Conservation (phyloP, 495 filamentous ascomycete species). For the Aspergillus funiculosus region DNA sequence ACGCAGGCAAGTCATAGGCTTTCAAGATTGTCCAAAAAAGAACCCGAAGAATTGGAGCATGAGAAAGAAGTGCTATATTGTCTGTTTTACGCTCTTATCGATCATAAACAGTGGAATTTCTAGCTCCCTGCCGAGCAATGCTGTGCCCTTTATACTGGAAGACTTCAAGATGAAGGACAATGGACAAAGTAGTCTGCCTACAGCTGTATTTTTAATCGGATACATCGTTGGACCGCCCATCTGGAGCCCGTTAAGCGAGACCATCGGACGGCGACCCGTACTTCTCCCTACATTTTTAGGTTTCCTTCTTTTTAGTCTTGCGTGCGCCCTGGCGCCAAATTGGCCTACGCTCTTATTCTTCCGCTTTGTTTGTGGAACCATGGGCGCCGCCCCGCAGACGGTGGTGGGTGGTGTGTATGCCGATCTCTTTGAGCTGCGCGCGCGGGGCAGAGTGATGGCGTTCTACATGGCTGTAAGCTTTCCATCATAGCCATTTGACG, state of each 20-base stretch:
- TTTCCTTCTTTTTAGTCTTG: constrained; percentile 64
- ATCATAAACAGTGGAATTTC: constrained; percentile 72
- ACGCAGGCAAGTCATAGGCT: background rate
- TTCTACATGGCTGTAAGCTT: constrained; percentile 62
- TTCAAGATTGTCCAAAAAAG: constrained; percentile 10
- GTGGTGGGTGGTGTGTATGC: constrained; percentile 70
- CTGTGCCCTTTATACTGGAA: constrained; percentile 47
- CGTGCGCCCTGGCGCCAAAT: constrained; percentile 61
- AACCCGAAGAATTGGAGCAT: constrained; percentile 10
- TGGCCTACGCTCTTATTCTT: constrained; percentile 65
- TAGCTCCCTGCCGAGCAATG: constrained; percentile 61
- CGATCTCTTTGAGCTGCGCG: constrained; percentile 57
- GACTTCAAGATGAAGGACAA: constrained; percentile 34
- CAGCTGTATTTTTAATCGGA: constrained; percentile 68
- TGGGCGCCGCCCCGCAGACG: constrained; percentile 61
- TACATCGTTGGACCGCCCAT: constrained; percentile 61
- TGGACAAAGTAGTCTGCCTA: constrained; percentile 58
- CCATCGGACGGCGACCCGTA: constrained; percentile 59
- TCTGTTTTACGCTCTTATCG: constrained; percentile 50
- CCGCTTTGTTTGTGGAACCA: constrained; percentile 57
- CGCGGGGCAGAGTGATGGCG: constrained; percentile 64
- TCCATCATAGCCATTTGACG: too few relatives aligned
- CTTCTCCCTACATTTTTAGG: constrained; percentile 55
- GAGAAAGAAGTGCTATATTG: constrained; percentile 53
- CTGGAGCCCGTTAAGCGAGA: constrained; percentile 66